phyloP scores from a whole-genome alignment of 176 grass and related monocot species.

The Oryza meyeriana region DNA sequence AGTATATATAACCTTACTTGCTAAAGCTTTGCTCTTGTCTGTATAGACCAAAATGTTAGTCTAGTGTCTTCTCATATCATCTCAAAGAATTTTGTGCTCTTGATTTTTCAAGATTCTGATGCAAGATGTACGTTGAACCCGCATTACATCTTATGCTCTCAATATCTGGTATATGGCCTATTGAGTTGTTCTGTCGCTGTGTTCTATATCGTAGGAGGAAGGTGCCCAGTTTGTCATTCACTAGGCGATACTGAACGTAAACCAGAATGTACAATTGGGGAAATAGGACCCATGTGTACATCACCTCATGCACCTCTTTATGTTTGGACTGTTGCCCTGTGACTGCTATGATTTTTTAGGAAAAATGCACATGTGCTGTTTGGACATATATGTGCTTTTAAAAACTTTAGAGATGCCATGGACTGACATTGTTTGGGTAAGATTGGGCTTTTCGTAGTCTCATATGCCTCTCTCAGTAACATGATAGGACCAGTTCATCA shows the following conservation, averaged over 20 bases:
- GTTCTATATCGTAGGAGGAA: conserved; percentile 6
- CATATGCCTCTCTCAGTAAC: neutral
- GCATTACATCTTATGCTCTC: neutral
- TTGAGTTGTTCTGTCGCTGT: neutral
- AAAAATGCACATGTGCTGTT: neutral
- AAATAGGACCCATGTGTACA: neutral
- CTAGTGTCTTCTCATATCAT: conserved; percentile 11
- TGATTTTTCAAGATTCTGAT: neutral
- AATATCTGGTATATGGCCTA: neutral
- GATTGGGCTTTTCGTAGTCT: neutral
- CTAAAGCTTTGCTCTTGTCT: neutral
- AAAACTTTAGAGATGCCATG: neutral
- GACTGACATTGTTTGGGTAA: neutral
- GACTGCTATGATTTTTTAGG: neutral
- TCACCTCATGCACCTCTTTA: neutral
- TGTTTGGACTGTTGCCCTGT: conserved; percentile 4
- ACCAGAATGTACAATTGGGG: neutral
- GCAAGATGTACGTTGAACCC: neutral
- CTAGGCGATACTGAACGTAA: neutral
- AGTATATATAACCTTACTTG: neutral
- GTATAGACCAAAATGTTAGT: neutral
- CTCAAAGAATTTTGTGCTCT: neutral
- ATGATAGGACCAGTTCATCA: neutral
- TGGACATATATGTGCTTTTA: conserved; percentile 1
- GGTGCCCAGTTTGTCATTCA: neutral